Evolutionary conservation across 768 basidiomycete genomes (phyloP).

Genomic region (Chalciporus pseudorubinellus): DNA sequence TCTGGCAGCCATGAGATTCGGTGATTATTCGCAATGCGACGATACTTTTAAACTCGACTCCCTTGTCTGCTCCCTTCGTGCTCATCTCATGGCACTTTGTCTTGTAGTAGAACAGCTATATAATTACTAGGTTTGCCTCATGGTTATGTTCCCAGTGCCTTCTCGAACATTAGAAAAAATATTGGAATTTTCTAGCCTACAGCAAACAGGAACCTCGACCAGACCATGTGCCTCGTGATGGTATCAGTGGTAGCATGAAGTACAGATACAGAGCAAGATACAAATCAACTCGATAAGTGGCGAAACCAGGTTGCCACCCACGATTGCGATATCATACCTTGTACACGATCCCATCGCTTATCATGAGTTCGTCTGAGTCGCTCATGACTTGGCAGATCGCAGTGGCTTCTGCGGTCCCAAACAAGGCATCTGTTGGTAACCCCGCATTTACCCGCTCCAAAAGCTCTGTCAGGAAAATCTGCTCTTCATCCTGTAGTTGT

Average conservation of each 20-base stretch:
- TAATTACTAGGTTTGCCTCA: not conserved
- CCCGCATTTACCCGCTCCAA: constrained; percentile 77
- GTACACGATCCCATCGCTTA: constrained; percentile 84
- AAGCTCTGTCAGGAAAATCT: constrained; percentile 66
- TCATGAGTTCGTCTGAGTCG: constrained; percentile 72
- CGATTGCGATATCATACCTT: constrained; percentile 52
- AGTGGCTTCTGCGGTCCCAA: constrained; percentile 79
- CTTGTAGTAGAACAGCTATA: not conserved
- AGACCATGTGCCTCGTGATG: not conserved
- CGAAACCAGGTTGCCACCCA: not conserved
- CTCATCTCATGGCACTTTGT: not conserved
- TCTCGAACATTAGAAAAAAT: not conserved
- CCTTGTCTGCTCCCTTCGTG: too few species aligned
- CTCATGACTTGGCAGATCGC: constrained; percentile 73
- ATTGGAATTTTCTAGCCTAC: not conserved
- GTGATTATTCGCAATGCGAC: not conserved
- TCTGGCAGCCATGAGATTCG: too few species aligned
- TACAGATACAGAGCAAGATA: constrained; percentile 6
- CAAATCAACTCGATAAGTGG: constrained; percentile 4
- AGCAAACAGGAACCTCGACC: not conserved
- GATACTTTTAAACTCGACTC: not conserved
- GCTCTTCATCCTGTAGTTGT: constrained; percentile 71
- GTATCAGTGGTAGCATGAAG: not conserved
- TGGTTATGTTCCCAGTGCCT: too few species aligned
- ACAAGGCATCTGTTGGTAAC: constrained; percentile 62